Conservation (phyloP, 208 protist species). For the Wallacemonas sp. region DNA sequence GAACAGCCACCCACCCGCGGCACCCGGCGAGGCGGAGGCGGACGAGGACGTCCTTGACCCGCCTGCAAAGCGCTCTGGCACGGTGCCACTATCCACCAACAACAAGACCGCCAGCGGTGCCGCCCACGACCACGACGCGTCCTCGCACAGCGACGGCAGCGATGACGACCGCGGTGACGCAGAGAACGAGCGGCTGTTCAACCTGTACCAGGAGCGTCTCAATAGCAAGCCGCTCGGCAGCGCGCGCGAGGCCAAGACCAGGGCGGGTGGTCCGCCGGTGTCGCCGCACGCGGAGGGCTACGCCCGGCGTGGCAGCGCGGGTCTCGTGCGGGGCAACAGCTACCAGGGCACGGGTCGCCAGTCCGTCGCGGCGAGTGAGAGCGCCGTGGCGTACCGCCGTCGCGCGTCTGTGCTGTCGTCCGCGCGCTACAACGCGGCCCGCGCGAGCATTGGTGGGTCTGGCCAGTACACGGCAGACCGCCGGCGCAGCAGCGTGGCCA, state of each 20-base stretch:
- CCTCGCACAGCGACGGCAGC: neutral
- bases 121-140: neutral
- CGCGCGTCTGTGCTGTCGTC: conserved; percentile 40
- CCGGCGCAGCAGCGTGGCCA: neutral
- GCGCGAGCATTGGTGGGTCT: conserved; percentile 38
- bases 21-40: too few species aligned
- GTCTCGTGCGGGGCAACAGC: conserved; percentile 8
- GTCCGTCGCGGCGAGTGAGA: conserved; percentile 13
- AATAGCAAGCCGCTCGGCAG: conserved; percentile 12
- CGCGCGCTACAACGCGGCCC: conserved; percentile 33
- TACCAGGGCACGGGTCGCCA: neutral
- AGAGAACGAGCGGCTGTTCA: conserved; percentile 18
- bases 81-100: neutral
- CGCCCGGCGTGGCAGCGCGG: conserved; percentile 4
- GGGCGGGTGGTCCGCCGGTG: neutral
- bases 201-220: conserved; percentile 11
- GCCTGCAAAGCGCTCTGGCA: conserved; percentile 1
- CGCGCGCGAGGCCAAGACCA: neutral
- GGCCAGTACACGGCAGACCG: conserved; percentile 21
- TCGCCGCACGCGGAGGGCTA: neutral
- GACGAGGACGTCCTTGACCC: too few species aligned
- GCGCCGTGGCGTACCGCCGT: conserved; percentile 20
- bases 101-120: neutral
- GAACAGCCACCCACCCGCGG: too few species aligned
- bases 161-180: neutral